A percentile compares a stretch with the other conserved stretches of the same genome.
Conservation (phyloP, 495 filamentous ascomycete genomes). For the Cryomyces minteri region DNA sequence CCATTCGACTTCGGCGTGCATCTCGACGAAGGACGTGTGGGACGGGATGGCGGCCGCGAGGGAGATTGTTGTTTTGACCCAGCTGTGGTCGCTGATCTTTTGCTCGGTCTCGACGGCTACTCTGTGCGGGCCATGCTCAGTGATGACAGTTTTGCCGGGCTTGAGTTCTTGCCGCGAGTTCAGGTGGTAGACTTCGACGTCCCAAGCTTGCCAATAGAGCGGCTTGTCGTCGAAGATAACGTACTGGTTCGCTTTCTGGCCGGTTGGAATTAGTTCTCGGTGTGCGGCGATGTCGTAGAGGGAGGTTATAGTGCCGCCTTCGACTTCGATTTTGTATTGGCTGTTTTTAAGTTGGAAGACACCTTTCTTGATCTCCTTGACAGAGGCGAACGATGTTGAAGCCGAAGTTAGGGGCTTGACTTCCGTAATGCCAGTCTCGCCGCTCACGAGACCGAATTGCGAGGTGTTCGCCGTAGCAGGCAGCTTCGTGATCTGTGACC, state of each 20-base stretch:
- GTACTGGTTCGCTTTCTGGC: conserved; percentile 70
- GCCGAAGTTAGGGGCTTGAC: conserved; percentile 28
- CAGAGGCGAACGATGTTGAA: conserved; percentile 31
- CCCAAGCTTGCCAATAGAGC: conserved; percentile 98
- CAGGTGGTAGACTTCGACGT: conserved; percentile 91
- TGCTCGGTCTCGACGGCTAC: conserved; percentile 67
- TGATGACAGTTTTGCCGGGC: conserved; percentile 43
- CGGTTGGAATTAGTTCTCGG: conserved; percentile 63
- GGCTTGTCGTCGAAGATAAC: conserved; percentile 98
- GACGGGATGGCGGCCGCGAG: conserved; percentile 46
- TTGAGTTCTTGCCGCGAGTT: conserved; percentile 63
- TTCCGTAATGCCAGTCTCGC: conserved; percentile 27
- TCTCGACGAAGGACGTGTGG: conserved; percentile 54
- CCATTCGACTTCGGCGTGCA: conserved; percentile 77
- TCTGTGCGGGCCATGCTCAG: conserved; percentile 53
- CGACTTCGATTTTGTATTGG: conserved; percentile 50
- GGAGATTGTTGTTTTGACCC: conserved; percentile 72
- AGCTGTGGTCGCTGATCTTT: conserved; percentile 70
- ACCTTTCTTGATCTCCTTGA: conserved; percentile 45
- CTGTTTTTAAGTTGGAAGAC: conserved; percentile 64
- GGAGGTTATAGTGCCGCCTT: conserved; percentile 62
- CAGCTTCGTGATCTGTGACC: conserved; percentile 50
- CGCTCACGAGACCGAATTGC: conserved; percentile 29
- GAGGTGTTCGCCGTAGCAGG: conserved; percentile 21
- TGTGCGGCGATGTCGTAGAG: conserved; percentile 50